phyloP scores from a whole-genome alignment of 805 yeast genomes.

The Ascoidea rubescens region DNA sequence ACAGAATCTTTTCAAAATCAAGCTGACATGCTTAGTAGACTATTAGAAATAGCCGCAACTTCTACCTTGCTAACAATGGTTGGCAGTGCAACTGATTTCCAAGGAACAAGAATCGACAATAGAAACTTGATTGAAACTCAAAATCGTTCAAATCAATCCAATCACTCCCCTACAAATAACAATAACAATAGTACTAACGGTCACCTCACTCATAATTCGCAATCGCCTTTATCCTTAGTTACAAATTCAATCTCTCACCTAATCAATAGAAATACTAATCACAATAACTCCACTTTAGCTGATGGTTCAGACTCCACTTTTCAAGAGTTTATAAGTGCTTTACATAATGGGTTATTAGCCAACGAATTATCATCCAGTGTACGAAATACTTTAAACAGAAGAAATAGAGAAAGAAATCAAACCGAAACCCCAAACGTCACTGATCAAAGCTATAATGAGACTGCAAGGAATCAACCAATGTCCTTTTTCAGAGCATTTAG shows the following conservation, averaged over 20 bases:
- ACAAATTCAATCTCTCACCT: not conserved
- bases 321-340: constrained; percentile 27
- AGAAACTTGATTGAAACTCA: constrained; percentile 3
- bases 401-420: not conserved
- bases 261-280: not conserved
- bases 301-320: constrained; percentile 24
- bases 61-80: constrained; percentile 28
- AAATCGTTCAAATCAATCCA: not conserved
- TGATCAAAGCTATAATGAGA: constrained; percentile 18
- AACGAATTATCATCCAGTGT: constrained; percentile 21
- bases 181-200: not conserved
- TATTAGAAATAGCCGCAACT: constrained; percentile 29
- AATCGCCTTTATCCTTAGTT: not conserved
- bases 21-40: constrained; percentile 26
- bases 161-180: not conserved
- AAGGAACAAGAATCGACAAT: constrained; percentile 19
- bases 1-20: constrained; percentile 15
- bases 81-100: constrained; percentile 16
- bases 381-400: constrained; percentile 1
- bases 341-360: constrained; percentile 25
- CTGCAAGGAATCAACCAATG: constrained; percentile 17
- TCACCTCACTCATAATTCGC: not conserved
- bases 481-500: constrained; percentile 30
- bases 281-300: constrained; percentile 8
- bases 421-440: constrained; percentile 4